A percentile compares a stretch with the other conserved stretches of the same genome.
phyloP scores from a whole-genome alignment of 495 filamentous ascomycete species.

The Pseudotulostoma volvatum region DNA sequence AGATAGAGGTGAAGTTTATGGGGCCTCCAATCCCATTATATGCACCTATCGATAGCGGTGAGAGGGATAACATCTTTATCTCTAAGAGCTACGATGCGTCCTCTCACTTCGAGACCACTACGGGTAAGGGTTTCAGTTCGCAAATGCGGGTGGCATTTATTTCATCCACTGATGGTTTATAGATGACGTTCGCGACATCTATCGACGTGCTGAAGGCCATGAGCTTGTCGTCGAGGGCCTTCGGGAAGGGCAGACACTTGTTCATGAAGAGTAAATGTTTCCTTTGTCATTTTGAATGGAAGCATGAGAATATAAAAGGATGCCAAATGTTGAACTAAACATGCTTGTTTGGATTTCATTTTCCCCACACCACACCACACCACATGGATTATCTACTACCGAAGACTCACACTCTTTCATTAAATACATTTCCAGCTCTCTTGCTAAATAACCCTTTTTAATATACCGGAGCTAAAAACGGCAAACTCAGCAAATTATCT shows the following conservation, averaged over 20 bases:
- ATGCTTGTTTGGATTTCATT: not conserved
- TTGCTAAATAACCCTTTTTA: too few relatives aligned
- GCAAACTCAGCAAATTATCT: not conserved
- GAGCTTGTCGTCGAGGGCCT: constrained; percentile 56
- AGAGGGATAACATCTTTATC: constrained; percentile 85
- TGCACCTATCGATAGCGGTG: constrained; percentile 75
- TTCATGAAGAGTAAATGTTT: constrained; percentile 27
- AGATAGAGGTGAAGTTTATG: constrained; percentile 96
- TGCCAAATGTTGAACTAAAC: not conserved
- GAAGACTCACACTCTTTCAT: too few relatives aligned
- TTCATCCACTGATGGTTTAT: constrained; percentile 13
- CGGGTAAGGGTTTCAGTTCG: constrained; percentile 29
- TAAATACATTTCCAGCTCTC: too few relatives aligned
- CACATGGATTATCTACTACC: not conserved
- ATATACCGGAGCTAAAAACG: too few relatives aligned
- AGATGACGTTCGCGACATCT: constrained; percentile 92
- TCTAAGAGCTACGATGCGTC: constrained; percentile 97
- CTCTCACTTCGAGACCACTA: constrained; percentile 91
- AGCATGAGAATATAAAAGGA: not conserved
- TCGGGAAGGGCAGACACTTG: constrained; percentile 34
- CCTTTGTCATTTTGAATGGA: not conserved
- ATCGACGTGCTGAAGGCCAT: constrained; percentile 69
- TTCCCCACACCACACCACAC: not conserved
- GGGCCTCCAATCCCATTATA: constrained; percentile 81
- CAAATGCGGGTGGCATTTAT: not conserved